Evolutionary conservation across 768 basidiomycete genomes (phyloP).

Genomic region (Pisolithus tinctorius): DNA sequence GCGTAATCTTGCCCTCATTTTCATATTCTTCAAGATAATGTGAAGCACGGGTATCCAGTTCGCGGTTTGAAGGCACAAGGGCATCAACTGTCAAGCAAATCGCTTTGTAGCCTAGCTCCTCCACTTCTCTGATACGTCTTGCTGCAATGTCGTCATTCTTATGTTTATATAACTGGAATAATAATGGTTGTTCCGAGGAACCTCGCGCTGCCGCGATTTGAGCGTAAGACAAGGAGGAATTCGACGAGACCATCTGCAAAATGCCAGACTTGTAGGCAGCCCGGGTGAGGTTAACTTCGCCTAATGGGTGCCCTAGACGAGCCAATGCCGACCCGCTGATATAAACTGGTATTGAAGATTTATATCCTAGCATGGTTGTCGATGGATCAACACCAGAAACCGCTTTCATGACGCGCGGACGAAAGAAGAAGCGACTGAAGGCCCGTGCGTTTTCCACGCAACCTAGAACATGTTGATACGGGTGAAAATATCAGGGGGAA

Average conservation of each 20-base stretch:
- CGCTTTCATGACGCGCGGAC: conserved; percentile 70
- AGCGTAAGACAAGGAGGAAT: conserved; percentile 61
- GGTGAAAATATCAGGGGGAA: conserved; percentile 11
- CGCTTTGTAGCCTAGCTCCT: conserved; percentile 72
- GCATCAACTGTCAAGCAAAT: conserved; percentile 93
- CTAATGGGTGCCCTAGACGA: conserved; percentile 84
- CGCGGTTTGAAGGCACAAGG: conserved; percentile 74
- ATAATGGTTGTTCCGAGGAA: conserved; percentile 51
- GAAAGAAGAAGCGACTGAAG: conserved; percentile 84
- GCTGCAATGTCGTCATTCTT: conserved; percentile 58
- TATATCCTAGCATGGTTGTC: conserved; percentile 66
- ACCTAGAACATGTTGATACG: conserved; percentile 31
- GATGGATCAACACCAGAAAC: conserved; percentile 62
- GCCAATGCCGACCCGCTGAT: conserved; percentile 80
- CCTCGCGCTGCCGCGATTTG: conserved; percentile 55
- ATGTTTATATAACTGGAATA: conserved; percentile 88
- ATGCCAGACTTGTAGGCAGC: conserved; percentile 61
- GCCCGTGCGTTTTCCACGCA: conserved; percentile 66
- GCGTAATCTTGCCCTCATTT: conserved; percentile 24
- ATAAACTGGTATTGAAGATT: conserved; percentile 72
- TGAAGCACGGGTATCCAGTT: conserved; percentile 60
- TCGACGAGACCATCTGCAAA: conserved; percentile 82
- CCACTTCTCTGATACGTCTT: conserved; percentile 63
- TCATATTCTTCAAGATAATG: conserved; percentile 54
- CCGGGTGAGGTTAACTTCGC: conserved; percentile 76